Conservation (phyloP, 148 eudicot species). For the Suaeda aralocaspica region DNA sequence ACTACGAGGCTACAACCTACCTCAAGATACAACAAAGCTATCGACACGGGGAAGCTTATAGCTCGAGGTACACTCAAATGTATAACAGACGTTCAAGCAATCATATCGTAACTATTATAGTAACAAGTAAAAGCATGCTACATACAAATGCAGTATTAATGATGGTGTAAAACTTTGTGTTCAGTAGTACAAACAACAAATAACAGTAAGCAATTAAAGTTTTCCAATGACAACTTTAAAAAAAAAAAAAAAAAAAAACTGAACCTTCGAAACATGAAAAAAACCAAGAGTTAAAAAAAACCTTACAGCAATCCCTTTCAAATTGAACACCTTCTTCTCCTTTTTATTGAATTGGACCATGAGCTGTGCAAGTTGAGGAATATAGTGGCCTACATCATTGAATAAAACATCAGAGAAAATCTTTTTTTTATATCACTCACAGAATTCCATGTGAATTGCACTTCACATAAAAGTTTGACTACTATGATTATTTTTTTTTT, state of each 20-base stretch:
- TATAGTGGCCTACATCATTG: slow-evolving; percentile 65
- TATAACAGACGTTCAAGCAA: too few species aligned
- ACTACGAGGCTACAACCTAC: too few species aligned
- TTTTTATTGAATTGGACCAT: slow-evolving; percentile 63
- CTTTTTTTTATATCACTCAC: not conserved
- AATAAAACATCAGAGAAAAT: not conserved
- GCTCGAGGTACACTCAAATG: too few species aligned
- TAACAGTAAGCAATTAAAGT: not conserved
- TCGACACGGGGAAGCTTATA: too few species aligned
- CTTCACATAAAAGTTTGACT: not conserved
- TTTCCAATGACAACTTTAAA: not conserved
- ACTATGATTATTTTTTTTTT: not conserved
- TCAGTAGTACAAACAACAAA: too few species aligned
- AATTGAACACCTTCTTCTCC: slow-evolving; percentile 56
- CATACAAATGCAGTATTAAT: too few species aligned
- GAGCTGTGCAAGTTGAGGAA: slow-evolving; percentile 91
- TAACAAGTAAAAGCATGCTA: too few species aligned
- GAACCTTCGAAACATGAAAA: slow-evolving; percentile 7
- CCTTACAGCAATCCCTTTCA: slow-evolving; percentile 96
- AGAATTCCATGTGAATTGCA: slow-evolving; percentile 5
- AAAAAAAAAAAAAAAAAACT: too few species aligned
- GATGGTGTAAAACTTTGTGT: too few species aligned
- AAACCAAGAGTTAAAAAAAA: not conserved
- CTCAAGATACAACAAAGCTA: too few species aligned
- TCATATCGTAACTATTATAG: too few species aligned